These are phyloP conservation scores for Phialophora chinensis DNA, from an alignment of 2,329 filamentous ascomycete genomes.

Conservation along the genomic window DNA sequence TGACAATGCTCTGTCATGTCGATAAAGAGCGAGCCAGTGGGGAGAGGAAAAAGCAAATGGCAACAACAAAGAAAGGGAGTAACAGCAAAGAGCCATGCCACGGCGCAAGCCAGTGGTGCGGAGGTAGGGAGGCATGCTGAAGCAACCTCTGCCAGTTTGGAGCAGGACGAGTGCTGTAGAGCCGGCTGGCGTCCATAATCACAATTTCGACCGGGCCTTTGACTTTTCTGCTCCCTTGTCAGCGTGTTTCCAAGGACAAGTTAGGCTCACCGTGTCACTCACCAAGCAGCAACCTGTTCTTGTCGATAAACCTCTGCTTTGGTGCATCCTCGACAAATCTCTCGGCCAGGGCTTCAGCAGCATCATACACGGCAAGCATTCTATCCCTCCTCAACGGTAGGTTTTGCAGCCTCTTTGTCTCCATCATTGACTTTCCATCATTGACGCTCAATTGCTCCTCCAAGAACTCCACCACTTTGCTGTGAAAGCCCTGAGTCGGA, in stretches of 20 bases:
- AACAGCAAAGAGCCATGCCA: not conserved
- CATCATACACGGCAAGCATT: conserved; percentile 56
- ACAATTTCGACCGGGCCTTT: conserved; percentile 1
- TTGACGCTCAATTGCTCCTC: conserved; percentile 57
- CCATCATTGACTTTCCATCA: conserved; percentile 61
- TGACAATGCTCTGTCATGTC: not conserved
- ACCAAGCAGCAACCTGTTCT: conserved; percentile 39
- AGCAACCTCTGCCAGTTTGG: not conserved
- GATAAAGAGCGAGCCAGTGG: not conserved
- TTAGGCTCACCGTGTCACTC: not conserved
- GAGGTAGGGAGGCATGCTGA: not conserved
- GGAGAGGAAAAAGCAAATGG: not conserved
- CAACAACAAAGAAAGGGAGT: not conserved
- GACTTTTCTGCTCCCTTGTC: not conserved
- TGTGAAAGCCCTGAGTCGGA: conserved; percentile 50
- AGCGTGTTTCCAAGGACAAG: not conserved
- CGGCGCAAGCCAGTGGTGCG: not conserved
- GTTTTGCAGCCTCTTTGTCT: conserved; percentile 59
- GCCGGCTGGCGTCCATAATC: not conserved
- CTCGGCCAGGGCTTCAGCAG: conserved; percentile 56
- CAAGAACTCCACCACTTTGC: conserved; percentile 50
- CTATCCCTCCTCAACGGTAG: conserved; percentile 51
- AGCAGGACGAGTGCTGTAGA: not conserved
- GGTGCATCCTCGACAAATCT: conserved; percentile 57
- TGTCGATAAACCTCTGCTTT: conserved; percentile 51